phyloP scores from a whole-genome alignment of 371 early-diverging fungal species.

The Mucor sp. region DNA sequence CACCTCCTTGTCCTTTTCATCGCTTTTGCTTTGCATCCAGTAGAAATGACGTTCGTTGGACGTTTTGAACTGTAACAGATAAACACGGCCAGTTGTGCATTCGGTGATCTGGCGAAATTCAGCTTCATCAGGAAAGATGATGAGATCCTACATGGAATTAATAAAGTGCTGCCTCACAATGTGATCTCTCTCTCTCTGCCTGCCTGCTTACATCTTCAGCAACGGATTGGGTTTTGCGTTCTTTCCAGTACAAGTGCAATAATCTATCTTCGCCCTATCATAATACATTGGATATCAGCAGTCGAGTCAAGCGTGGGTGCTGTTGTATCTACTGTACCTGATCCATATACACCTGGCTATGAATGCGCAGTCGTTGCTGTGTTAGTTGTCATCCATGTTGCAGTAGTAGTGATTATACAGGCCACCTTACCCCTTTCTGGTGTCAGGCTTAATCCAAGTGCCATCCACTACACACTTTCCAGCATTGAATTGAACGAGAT shows the following conservation, averaged over 20 bases:
- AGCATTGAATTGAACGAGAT: constrained; percentile 74
- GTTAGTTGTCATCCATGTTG: neutral
- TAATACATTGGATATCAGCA: neutral
- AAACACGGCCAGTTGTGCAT: constrained; percentile 76
- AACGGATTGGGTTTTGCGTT: constrained; percentile 47
- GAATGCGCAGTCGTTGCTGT: neutral
- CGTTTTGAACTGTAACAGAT: constrained; percentile 71
- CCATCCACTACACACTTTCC: constrained; percentile 77
- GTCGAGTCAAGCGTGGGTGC: neutral
- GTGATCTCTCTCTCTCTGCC: too few relatives aligned
- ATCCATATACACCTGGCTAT: constrained; percentile 58
- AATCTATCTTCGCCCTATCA: constrained; percentile 65
- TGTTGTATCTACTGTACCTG: constrained; percentile 35
- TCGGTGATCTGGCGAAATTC: constrained; percentile 63
- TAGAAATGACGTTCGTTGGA: constrained; percentile 75
- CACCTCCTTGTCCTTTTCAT: constrained; percentile 58
- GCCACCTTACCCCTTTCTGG: constrained; percentile 66
- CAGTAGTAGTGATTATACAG: neutral
- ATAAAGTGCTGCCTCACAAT: too few relatives aligned
- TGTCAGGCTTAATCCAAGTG: constrained; percentile 68
- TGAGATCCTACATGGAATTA: constrained; percentile 50
- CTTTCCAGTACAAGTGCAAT: constrained; percentile 81
- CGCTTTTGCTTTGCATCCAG: constrained; percentile 78
- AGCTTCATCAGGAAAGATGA: constrained; percentile 81
- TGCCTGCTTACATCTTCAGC: constrained; percentile 26